These are phyloP conservation scores for Plasmodium yoelii DNA, from an alignment of 169 alveolate genomes.

Conservation along the genomic window DNA sequence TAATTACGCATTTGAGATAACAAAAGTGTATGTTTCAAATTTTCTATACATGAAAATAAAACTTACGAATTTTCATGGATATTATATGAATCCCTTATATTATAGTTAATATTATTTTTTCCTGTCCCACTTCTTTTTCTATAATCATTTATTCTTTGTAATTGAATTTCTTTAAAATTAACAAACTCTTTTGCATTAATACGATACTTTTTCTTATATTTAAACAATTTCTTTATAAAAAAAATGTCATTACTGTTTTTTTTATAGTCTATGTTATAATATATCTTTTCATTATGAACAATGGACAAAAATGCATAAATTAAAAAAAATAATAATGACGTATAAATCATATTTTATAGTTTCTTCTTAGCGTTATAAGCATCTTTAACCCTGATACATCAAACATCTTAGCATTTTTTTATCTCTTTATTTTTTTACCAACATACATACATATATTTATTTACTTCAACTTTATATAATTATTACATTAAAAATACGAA, in stretches of 20 bases:
- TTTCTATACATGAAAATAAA: slow-evolving; percentile 13
- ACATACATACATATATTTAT: too few species aligned
- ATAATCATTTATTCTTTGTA: slow-evolving; percentile 40
- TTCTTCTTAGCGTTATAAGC: slow-evolving; percentile 2
- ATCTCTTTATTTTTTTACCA: neutral
- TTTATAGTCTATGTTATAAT: neutral
- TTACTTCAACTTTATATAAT: too few species aligned
- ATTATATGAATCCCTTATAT: slow-evolving; percentile 64
- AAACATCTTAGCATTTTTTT: slow-evolving; percentile 4
- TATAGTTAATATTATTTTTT: slow-evolving; percentile 66
- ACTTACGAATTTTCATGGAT: slow-evolving; percentile 43
- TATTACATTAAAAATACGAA: too few species aligned
- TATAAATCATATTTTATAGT: slow-evolving; percentile 27
- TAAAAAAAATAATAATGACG: slow-evolving; percentile 7
- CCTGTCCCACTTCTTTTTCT: slow-evolving; percentile 63
- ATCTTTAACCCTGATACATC: neutral
- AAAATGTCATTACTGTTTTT: slow-evolving; percentile 5
- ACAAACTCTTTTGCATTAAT: slow-evolving; percentile 37
- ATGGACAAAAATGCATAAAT: slow-evolving; percentile 2
- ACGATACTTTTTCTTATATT: slow-evolving; percentile 6
- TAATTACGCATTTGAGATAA: neutral
- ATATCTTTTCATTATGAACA: slow-evolving; percentile 48
- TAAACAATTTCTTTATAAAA: slow-evolving; percentile 15
- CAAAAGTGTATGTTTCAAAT: slow-evolving; percentile 1
- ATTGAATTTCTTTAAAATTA: slow-evolving; percentile 47